Base-by-base conservation (phyloP, 176 grass and related monocot genomes). In the Triticum dicoccoides region DNA sequence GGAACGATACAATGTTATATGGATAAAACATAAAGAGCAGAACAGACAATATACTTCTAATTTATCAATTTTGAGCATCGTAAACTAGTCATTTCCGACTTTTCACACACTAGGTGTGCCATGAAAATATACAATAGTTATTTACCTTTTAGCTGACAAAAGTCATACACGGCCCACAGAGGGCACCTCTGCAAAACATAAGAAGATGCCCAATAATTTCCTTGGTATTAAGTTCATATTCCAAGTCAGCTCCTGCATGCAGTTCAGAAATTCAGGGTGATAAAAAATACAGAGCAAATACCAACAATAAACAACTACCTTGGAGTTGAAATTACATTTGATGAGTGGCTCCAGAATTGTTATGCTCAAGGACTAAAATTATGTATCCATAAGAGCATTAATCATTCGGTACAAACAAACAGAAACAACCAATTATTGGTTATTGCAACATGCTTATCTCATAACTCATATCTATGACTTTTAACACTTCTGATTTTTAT, bases 131-230 rank as follows among this genome's bases (percentile, higher is more conserved):
- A 18, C 10, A 77, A 47, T n/a, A 0, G 75, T 2, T 47, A 68
- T 15, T 56, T 87, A 94, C 95, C 90, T 86, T 97, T 76, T 82
- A 90, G 85, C 91, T 94, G 38, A 95, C 86, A 87, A 92, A 87
- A 47, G 45, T 47, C 45, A 47, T 47, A 47, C 58, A 95, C 92
- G 91, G 91, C 49, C 95, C 92, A 85, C 93, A 97, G 89, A 94
- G 89, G 27, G 95, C 95, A 90, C 95, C 95, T 97, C 82, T 17
- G 64, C 38, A 92, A 2, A 73, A 76, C 29, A 4, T 34, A 2
- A 59, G 72, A 61, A 61, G 25, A 66, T 54, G 20, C 9, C 20
- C 56, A 81, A 45, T 81, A 59, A 85, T 75, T 80, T 79, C 42
- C 5, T 58, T 54, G 32, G 2, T 47, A 59, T 64, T 11, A 15